Evolutionary conservation across 148 eudicot genomes (phyloP), one percentile per base, ranked within the genome.

Genomic region (Rhododendron kiyosumense): DNA sequence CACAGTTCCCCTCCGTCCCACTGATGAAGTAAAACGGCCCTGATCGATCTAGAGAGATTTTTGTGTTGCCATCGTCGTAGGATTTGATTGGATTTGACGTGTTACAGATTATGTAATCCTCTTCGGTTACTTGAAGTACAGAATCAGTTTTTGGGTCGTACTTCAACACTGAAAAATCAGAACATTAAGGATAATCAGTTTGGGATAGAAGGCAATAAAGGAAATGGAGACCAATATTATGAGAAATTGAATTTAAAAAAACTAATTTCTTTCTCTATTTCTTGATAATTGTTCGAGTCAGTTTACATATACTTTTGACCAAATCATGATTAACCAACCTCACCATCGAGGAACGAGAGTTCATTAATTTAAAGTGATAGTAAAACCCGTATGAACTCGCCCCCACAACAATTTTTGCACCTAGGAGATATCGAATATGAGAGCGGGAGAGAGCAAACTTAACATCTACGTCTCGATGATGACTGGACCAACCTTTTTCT

Each of bases 131-230:
- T 76, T 76, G 48, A 28, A 76, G 49, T 28, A 76, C 79, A 7
- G 79, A 76, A 41, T 38, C 79, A 9, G 79, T 17, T 76, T 76
- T 76, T 41, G 79, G 79, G 79, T 76, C 79, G 79, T 76, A 76
- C 79, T 76, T 41, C 79, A 76, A 38, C 79, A 41, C 79, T 76
- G 79, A 20, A 5, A 41, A 15, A 76, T 41, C 48, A 2, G 79
- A 76, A 41, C 22, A 76, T 76, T 7, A 0, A 34, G 11, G n/a
- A 17, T 7, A 18, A 75, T 76, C 45, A 41, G 26, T 36, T 20
- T 17, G 26, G 48, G 13, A 18, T 17, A 22, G 26, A 76, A 76
- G 49, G 48, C 45, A 76, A 38, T 20, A 8, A 76, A 38, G 76
- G 7, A 71, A 71, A 4, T 30, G 20, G 4, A 30, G 15, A 26